phyloP scores from a whole-genome alignment of 1,284 basidiomycete genomes.

The Heliocybe sulcata region DNA sequence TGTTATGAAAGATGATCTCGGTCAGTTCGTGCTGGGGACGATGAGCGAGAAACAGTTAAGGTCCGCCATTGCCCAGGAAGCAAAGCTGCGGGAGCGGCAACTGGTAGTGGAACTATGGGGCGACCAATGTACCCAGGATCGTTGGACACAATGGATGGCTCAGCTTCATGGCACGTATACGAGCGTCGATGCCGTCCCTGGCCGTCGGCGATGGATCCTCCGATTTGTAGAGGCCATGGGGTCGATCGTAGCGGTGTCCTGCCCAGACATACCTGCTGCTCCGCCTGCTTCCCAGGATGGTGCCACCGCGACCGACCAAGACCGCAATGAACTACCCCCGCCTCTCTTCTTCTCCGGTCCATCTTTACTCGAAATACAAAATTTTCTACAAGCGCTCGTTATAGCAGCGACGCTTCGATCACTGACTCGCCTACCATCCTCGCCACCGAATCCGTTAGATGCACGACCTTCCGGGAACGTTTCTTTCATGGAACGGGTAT shows the following conservation, averaged over 20 bases:
- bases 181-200: background rate
- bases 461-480: background rate
- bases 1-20: slow-evolving; percentile 58
- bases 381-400: slow-evolving; percentile 62
- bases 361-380: slow-evolving; percentile 51
- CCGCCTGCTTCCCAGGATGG: slow-evolving; percentile 10
- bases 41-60: slow-evolving; percentile 55
- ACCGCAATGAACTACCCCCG: slow-evolving; percentile 44
- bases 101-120: slow-evolving; percentile 46
- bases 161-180: background rate
- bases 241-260: slow-evolving; percentile 35
- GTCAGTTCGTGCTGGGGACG: slow-evolving; percentile 48
- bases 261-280: slow-evolving; percentile 15
- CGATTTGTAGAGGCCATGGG: slow-evolving; percentile 42
- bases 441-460: slow-evolving; percentile 12
- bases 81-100: slow-evolving; percentile 42
- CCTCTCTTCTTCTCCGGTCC: slow-evolving; percentile 52
- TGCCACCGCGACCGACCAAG: slow-evolving; percentile 2
- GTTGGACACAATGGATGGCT: slow-evolving; percentile 36
- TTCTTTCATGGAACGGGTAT: slow-evolving; percentile 50
- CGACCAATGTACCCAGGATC: slow-evolving; percentile 20
- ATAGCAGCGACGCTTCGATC: slow-evolving; percentile 54
- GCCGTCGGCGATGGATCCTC: slow-evolving; percentile 31
- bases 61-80: slow-evolving; percentile 39
- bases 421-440: slow-evolving; percentile 36